These are phyloP conservation scores for Pseudonitzschia multistriata DNA, from an alignment of 108 stramenopile species.

Conservation along the genomic window DNA sequence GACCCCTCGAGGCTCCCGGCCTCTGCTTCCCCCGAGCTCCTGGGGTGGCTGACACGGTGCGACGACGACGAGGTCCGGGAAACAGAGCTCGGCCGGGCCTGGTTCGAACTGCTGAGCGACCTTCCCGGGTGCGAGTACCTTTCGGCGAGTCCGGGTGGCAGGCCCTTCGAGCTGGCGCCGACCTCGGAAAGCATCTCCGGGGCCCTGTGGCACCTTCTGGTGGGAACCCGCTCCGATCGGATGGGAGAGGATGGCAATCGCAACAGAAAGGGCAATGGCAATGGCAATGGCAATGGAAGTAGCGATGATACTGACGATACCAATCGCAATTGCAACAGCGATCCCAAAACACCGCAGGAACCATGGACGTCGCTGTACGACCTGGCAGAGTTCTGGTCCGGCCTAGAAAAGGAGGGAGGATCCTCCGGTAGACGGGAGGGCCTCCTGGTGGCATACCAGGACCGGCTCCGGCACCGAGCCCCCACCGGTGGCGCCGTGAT, in stretches of 20 bases:
- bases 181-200: constrained; percentile 28
- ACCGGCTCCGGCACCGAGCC: constrained; percentile 16
- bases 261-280: too few relatives aligned
- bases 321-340: not conserved
- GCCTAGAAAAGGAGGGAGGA: not conserved
- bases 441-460: constrained; percentile 7
- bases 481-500: constrained; percentile 13
- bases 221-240: not conserved
- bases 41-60: not conserved
- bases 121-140: constrained; percentile 34
- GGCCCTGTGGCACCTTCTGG: constrained; percentile 18
- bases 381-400: constrained; percentile 14
- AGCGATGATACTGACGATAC: too few relatives aligned
- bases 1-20: constrained; percentile 29
- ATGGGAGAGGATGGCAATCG: not conserved
- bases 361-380: constrained; percentile 25
- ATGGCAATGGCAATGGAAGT: too few relatives aligned
- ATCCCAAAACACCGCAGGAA: not conserved
- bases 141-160: constrained; percentile 26
- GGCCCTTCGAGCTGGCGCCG: constrained; percentile 36
- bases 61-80: not conserved
- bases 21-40: constrained; percentile 20
- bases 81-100: constrained; percentile 19
- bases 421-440: not conserved
- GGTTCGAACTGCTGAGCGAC: constrained; percentile 37